Evolutionary conservation across 2,329 filamentous ascomycete species (phyloP).

Genomic region (Macroventuria anomochaeta): DNA sequence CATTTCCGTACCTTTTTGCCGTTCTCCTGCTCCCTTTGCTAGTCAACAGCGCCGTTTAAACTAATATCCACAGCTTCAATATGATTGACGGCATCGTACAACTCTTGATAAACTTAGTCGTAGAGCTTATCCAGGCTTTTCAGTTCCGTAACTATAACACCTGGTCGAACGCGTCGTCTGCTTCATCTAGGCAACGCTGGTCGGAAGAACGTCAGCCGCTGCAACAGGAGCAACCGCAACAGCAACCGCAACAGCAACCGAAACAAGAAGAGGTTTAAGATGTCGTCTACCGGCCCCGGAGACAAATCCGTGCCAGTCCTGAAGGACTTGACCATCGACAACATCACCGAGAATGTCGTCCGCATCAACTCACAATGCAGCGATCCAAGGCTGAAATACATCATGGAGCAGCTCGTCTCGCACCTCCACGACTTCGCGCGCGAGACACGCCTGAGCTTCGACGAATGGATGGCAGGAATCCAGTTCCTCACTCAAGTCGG

Average conservation of each 20-base stretch:
- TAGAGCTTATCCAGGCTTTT: background rate
- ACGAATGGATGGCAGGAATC: constrained; percentile 79
- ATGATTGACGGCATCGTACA: constrained; percentile 8
- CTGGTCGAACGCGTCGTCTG: constrained; percentile 12
- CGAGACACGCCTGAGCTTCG: constrained; percentile 75
- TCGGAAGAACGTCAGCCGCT: constrained; percentile 14
- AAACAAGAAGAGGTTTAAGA: constrained; percentile 1
- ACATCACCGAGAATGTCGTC: constrained; percentile 77
- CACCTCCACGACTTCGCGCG: constrained; percentile 84
- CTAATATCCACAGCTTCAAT: constrained; percentile 6
- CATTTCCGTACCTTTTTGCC: background rate
- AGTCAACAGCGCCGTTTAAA: background rate
- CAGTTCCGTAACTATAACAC: constrained; percentile 2
- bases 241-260: background rate
- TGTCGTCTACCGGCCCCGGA: constrained; percentile 2
- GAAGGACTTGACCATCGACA: constrained; percentile 77
- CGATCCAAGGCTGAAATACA: constrained; percentile 70
- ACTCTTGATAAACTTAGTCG: constrained; percentile 3
- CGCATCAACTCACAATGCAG: constrained; percentile 74
- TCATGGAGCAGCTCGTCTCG: constrained; percentile 74
- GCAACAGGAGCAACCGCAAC: constrained; percentile 5
- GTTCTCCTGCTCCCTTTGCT: background rate
- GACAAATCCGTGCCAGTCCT: constrained; percentile 55
- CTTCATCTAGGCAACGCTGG: constrained; percentile 8
- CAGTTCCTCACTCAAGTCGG: constrained; percentile 75